Base-by-base conservation (phyloP, 2,329 filamentous ascomycete genomes). In the Lachnellula arida region DNA sequence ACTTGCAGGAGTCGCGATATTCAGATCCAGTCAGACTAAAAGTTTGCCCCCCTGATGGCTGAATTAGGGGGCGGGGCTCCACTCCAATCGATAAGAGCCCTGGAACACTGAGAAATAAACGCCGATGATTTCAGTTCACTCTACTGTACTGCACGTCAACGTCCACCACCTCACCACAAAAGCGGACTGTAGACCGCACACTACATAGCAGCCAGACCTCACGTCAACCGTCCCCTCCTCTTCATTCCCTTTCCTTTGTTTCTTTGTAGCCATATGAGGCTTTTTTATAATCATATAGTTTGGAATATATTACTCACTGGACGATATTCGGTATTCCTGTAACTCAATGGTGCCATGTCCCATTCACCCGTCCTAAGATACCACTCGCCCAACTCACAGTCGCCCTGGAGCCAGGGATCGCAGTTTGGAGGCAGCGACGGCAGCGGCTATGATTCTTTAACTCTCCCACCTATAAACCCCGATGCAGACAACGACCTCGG, bases 391-490 rank as follows among this genome's bases (percentile, higher is more conserved):
- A 51, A 49, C 34, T 43, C 23, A 7, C 25, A 54, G 15, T 51
- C 40, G 42, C 42, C 42, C n/a, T 44, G 42, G 42, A 44, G n/a
- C 42, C 42, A 44, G 17, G 42, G 42, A n/a, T 43, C 23, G n/a
- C 32, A 54, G 14, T 51, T 35, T 22, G 43, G 34, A 28, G 8
- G 7, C 14, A 46, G 44, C 19, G 46, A 46, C 6, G 22, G 15
- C 34, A 35, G n/a, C 35, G 48, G 47, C 46, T 51, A 60, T 43
- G 58, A 59, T 9, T 53, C 54, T 32, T 46, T 64, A 19, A 61
- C 52, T 9, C 58, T 66, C 2, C 59, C 64, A 32, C 61, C 62
- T 2, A 62, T 63, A 46, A 58, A 61, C 44, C 53, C 58, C 4
- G 49, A 54, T 25, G 32, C 42, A 9, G 42, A 56, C 15, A 49